phyloP scores from a whole-genome alignment of 2,329 filamentous ascomycete genomes.

The Microdochium paspali region DNA sequence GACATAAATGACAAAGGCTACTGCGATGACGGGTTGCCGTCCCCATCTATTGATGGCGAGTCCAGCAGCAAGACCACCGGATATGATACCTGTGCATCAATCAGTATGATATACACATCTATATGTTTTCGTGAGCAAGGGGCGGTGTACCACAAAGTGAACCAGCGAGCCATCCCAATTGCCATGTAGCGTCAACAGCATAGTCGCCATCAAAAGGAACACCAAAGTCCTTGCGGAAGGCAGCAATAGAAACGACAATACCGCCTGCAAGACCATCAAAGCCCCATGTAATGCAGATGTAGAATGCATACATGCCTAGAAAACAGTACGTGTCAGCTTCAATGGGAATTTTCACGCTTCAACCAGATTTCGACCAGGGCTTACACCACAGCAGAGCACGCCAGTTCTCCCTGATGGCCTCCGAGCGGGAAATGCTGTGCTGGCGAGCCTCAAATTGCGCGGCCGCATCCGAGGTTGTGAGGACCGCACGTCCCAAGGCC shows the following conservation, averaged over 20 bases:
- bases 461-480: not conserved
- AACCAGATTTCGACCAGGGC: not conserved
- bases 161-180: conserved; percentile 27
- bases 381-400: conserved; percentile 1
- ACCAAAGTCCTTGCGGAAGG: conserved; percentile 31
- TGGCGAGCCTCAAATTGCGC: conserved; percentile 4
- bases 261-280: conserved; percentile 26
- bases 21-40: conserved; percentile 14
- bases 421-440: conserved; percentile 2
- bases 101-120: too few relatives aligned
- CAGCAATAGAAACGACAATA: conserved; percentile 25
- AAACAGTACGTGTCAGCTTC: not conserved
- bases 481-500: too few relatives aligned
- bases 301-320: conserved; percentile 7
- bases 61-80: conserved; percentile 10
- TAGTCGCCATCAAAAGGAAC: conserved; percentile 21
- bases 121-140: too few relatives aligned
- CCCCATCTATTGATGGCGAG: conserved; percentile 18
- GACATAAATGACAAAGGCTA: conserved; percentile 17
- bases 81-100: not conserved
- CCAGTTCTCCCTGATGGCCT: conserved; percentile 4
- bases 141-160: conserved; percentile 16
- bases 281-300: conserved; percentile 8
- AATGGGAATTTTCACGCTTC: not conserved
- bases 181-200: conserved; percentile 27